Evolutionary conservation across 306 rosid species (phyloP), one percentile per base, ranked within the genome.

Genomic region (Rubus idaeus): DNA sequence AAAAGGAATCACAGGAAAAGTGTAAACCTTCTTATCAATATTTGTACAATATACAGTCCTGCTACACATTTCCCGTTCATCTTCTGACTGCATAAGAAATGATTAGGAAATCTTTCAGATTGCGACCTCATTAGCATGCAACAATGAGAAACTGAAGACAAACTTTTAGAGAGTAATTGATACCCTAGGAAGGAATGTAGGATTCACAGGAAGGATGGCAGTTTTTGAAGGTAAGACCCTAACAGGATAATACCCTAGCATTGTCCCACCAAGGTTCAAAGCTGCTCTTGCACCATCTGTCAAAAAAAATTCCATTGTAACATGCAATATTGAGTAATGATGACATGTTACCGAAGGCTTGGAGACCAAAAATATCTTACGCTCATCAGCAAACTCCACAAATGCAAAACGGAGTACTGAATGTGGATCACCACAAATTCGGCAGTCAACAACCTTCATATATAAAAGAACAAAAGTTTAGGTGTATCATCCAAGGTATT

Each of bases 151-250:
- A 66, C 57, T 56, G 37, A 37, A 45, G 20, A 50, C 57, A 78
- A 57, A 64, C 47, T 63, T 53, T 53, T 69, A 37, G 79, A 81
- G 74, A 64, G 11, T 60, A 45, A 60, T 67, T 74, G 86, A 65
- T 89, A 94, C 98, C 95, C 92, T 87, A 77, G 98, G 98, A 68
- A 94, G 97, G 86, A 91, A 94, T 53, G 98, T 88, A 61, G 98
- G 98, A 83, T 94, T 94, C 83, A 94, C 98, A 37, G 98, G 98
- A 85, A 94, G 98, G 72, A 94, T 94, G 61, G 98, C 97, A 80
- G 98, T 94, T 88, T 94, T 94, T 70, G 98, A 94, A 79, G 98
- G 98, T 82, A 94, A 87, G 71, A 94, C 96, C 91, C 91, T 90
- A 47, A 94, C 92, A 68, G 98, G 98, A 86, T 94, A 91, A 78